Evolutionary conservation across 805 yeast species (phyloP).

Genomic region (Maudiozyma barnettii): DNA sequence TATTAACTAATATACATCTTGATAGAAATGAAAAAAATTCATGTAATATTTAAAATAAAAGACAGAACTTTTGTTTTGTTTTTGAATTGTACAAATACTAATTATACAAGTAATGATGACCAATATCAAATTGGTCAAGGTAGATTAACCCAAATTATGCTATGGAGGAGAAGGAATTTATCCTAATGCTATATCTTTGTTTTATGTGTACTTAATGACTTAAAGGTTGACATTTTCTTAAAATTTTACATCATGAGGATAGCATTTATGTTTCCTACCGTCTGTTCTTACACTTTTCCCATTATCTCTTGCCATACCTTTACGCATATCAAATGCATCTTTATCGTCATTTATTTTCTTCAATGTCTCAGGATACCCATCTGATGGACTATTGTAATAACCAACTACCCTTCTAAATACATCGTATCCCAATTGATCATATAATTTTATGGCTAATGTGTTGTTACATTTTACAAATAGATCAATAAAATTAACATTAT

Average conservation of each 20-base stretch:
- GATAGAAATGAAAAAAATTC: too few species aligned
- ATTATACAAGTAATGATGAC: too few species aligned
- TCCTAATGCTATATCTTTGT: neutral
- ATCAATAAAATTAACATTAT: constrained; percentile 77
- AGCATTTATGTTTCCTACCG: constrained; percentile 50
- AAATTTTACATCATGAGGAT: constrained; percentile 60
- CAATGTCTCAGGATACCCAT: constrained; percentile 33
- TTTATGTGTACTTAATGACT: neutral
- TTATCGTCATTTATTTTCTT: constrained; percentile 49
- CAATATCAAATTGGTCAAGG: too few species aligned
- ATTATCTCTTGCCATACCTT: constrained; percentile 48
- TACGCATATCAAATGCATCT: constrained; percentile 87
- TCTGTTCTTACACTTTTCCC: constrained; percentile 45
- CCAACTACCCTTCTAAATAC: constrained; percentile 83
- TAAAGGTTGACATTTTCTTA: constrained; percentile 17
- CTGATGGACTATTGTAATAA: constrained; percentile 57
- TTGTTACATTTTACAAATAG: constrained; percentile 87
- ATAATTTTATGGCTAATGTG: constrained; percentile 64
- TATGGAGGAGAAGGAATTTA: too few species aligned
- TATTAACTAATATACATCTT: too few species aligned
- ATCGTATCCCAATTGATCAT: constrained; percentile 77
- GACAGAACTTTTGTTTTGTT: too few species aligned
- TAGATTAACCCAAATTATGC: too few species aligned
- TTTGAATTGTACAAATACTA: too few species aligned
- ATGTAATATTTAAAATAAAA: too few species aligned